These are phyloP conservation scores for Brasenia schreberi DNA, from an alignment of 164 flowering plant species.

Conservation along the genomic window DNA sequence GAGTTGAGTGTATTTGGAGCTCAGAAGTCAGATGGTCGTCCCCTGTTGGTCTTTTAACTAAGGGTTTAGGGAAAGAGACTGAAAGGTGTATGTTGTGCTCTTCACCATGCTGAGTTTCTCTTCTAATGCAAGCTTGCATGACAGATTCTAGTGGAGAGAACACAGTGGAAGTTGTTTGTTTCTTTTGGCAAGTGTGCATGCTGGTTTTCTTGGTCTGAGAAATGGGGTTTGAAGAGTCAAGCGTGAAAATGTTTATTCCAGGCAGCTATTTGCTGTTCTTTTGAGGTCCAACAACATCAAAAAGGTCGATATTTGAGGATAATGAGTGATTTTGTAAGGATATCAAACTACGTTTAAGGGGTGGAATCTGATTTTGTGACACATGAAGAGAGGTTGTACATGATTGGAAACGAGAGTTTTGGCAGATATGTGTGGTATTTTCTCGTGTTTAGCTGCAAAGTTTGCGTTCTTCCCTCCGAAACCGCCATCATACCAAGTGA, in stretches of 20 bases:
- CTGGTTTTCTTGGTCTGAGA: neutral
- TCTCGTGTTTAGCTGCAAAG: conserved; percentile 64
- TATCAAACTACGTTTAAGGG: neutral
- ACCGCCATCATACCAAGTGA: conserved; percentile 63
- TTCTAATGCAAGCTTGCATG: neutral
- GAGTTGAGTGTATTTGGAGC: neutral
- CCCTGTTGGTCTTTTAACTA: neutral
- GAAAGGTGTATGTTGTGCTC: neutral
- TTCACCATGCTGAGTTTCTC: neutral
- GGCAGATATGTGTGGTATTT: conserved; percentile 58
- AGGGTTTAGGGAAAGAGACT: too few relatives aligned
- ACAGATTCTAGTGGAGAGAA: neutral
- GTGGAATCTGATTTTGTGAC: neutral
- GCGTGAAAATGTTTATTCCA: too few relatives aligned
- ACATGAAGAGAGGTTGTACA: neutral
- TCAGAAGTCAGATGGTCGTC: neutral
- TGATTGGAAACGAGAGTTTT: neutral
- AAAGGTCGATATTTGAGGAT: neutral
- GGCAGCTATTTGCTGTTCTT: too few relatives aligned
- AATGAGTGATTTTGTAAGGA: neutral
- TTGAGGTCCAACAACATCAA: neutral
- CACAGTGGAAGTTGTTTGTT: neutral
- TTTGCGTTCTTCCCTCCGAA: conserved; percentile 90
- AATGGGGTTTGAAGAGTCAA: neutral
- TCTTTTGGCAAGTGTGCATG: neutral